These are phyloP conservation scores for Ogataea degrootiae DNA, from an alignment of 805 yeast genomes.

Conservation along the genomic window DNA sequence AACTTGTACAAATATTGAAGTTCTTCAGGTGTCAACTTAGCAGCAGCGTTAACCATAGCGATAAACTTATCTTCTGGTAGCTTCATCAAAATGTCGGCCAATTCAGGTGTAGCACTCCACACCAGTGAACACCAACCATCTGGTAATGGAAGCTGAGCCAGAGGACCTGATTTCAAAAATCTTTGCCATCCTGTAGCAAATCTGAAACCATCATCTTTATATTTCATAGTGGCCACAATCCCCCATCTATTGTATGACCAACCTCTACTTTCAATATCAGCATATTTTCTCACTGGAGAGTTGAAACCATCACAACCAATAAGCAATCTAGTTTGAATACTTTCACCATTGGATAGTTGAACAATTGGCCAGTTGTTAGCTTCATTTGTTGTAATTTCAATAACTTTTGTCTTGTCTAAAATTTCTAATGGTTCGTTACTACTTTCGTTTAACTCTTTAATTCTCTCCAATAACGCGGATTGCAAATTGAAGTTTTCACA, in stretches of 20 bases:
- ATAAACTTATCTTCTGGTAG: conserved; percentile 61
- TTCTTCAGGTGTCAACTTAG: conserved; percentile 74
- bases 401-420: conserved; percentile 65
- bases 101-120: conserved; percentile 83
- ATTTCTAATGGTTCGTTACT: conserved; percentile 34
- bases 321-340: conserved; percentile 63
- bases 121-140: conserved; percentile 85
- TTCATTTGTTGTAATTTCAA: conserved; percentile 40
- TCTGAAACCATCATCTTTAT: conserved; percentile 67
- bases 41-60: conserved; percentile 77
- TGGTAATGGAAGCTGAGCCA: conserved; percentile 88
- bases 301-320: conserved; percentile 96
- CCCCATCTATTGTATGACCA: conserved; percentile 90
- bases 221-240: conserved; percentile 81
- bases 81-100: conserved; percentile 57
- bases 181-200: conserved; percentile 83
- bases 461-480: conserved; percentile 55
- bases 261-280: conserved; percentile 82
- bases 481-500: conserved; percentile 84
- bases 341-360: conserved; percentile 58
- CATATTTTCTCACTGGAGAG: conserved; percentile 82
- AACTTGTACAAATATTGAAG: conserved; percentile 60
- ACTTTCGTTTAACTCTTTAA: conserved; percentile 37
- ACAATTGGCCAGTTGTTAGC: conserved; percentile 71
- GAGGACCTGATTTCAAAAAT: conserved; percentile 85